A percentile compares a stretch with the other conserved stretches of the same genome.
Evolutionary conservation across 257 asterid genomes (phyloP).

Genomic region (Rauvolfia tetraphylla): DNA sequence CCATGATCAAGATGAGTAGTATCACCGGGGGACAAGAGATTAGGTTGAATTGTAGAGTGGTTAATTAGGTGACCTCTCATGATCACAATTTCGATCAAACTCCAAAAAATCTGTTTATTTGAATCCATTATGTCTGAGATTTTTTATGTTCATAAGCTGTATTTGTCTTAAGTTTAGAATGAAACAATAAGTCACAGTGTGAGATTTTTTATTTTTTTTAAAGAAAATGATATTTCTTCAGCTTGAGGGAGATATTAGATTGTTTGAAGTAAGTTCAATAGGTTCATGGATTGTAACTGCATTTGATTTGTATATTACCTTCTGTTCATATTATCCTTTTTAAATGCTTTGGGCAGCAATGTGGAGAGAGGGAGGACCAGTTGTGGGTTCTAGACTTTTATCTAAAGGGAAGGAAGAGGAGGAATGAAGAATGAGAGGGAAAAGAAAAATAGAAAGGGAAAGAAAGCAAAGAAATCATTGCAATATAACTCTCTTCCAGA

Average conservation of each 20-base stretch:
- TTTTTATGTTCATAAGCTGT: neutral
- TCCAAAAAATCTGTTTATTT: neutral
- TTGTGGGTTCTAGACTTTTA: too few relatives aligned
- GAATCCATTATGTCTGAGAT: neutral
- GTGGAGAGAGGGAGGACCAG: too few relatives aligned
- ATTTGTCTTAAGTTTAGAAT: neutral
- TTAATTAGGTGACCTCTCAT: slow-evolving; percentile 20
- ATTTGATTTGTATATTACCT: neutral
- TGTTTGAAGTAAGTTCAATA: neutral
- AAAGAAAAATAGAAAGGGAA: too few relatives aligned
- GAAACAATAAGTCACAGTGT: neutral
- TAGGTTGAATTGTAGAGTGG: slow-evolving; percentile 50
- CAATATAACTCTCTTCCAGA: too few relatives aligned
- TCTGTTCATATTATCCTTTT: too few relatives aligned
- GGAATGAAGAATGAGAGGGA: too few relatives aligned
- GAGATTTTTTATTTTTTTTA: neutral
- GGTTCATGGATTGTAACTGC: neutral
- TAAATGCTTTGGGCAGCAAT: too few relatives aligned
- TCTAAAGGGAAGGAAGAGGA: too few relatives aligned
- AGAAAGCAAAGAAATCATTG: too few relatives aligned
- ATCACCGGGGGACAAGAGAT: slow-evolving; percentile 61
- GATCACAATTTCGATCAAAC: neutral
- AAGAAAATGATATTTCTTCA: neutral
- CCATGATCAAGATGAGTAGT: slow-evolving; percentile 88
- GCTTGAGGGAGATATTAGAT: neutral